Evolutionary conservation across 1,139 yeast genomes (phyloP), one percentile per base, ranked within the genome.

Genomic region (Zhuliangozyma parablackwelliae): DNA sequence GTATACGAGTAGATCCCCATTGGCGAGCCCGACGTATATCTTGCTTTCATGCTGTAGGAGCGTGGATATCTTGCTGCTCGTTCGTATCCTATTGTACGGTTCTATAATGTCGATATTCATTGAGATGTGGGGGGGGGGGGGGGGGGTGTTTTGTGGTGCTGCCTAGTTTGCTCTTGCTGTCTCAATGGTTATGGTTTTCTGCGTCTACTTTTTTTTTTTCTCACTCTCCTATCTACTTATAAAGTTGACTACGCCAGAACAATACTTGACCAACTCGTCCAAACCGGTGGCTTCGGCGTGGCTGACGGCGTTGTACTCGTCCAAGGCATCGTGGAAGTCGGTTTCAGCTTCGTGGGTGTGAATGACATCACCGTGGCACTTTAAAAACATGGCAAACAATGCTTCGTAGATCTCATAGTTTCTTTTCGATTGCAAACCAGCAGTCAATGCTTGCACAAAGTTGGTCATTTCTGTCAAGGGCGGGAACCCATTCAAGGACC

Each of bases 291-390:
- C 67, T 37, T 69, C 73, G 0, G 44, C 48, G 20, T 54, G 49
- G 47, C 80, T 82, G 1, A 37, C 33, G 12, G 54, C 50, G 45
- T 79, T 81, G 7, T 39, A 42, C 2, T 45, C 48, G 10, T 63
- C 63, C 34, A 88, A 58, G 1, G 78, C 73, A 1, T 54, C 57
- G 30, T 59, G 61, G 28, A 80, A 61, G 20, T 51, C 46, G 3
- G 50, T 57, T 7, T 68, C 72, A 12, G 59, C 57, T 2, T 62
- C 61, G 40, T 69, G 65, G 25, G 62, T 69, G 47, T 80, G 78
- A 24, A 90, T 63, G 6, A 87, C 80, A 58, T 92, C 98, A 20
- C 92, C 92, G 56, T 94, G 98, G 36, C 73, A 75, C 53, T 78
- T 78, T 45, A 88, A 69, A 42, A 89, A 71, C 69, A 88, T 72